phyloP scores from a whole-genome alignment of 2,329 filamentous ascomycete species.

The Geosmithia putterillii region DNA sequence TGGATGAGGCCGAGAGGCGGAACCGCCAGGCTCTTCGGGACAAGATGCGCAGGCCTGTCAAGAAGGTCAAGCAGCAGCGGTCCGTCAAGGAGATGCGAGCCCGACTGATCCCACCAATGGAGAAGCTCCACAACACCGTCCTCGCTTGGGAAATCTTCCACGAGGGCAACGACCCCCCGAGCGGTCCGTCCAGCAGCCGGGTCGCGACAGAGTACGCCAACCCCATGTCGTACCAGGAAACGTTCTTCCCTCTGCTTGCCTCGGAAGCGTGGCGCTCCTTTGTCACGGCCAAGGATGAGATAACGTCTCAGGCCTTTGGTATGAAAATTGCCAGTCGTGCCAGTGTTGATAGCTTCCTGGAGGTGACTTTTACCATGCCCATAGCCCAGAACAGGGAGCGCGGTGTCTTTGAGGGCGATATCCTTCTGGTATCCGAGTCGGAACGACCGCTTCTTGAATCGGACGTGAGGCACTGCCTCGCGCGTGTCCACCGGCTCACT shows the following conservation, averaged over 20 bases:
- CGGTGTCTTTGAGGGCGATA: conserved; percentile 70
- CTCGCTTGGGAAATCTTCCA: conserved; percentile 95
- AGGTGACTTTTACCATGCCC: conserved; percentile 77
- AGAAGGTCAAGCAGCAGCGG: conserved; percentile 68
- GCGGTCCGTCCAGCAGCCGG: conserved; percentile 56
- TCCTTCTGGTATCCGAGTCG: conserved; percentile 71
- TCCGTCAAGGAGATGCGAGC: conserved; percentile 91
- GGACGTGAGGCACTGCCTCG: conserved; percentile 67
- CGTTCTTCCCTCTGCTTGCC: conserved; percentile 80
- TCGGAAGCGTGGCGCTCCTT: conserved; percentile 96
- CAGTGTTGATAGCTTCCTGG: conserved; percentile 84
- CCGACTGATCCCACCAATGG: conserved; percentile 79
- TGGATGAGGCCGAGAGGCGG: conserved; percentile 33
- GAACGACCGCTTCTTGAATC: conserved; percentile 55
- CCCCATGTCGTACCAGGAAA: conserved; percentile 70
- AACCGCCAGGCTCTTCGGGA: conserved; percentile 36
- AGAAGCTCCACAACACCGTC: conserved; percentile 71
- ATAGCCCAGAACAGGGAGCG: conserved; percentile 58
- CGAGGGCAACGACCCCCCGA: conserved; percentile 73
- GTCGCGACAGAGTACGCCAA: conserved; percentile 71
- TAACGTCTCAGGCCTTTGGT: conserved; percentile 67
- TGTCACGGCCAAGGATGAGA: conserved; percentile 79
- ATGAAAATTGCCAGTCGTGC: conserved; percentile 80
- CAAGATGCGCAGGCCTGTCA: conserved; percentile 59
- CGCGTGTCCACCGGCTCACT: conserved; percentile 67